phyloP scores from a whole-genome alignment of 306 rosid species.

The Crataegus laevigata region DNA sequence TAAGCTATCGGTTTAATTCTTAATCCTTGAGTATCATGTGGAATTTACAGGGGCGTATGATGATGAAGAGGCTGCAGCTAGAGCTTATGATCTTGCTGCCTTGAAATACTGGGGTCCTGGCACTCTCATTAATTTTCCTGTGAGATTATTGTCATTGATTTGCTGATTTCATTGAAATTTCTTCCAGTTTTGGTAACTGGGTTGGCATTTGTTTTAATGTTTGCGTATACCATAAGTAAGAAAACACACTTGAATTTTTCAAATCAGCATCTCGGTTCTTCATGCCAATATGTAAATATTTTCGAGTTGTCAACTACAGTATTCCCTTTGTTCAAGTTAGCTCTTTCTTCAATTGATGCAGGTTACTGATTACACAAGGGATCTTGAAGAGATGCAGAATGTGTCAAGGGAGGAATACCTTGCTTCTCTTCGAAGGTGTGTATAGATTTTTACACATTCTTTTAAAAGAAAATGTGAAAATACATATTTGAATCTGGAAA shows the following conservation, averaged over 20 bases:
- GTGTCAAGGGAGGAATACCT: slow-evolving; percentile 94
- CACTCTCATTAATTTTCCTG: slow-evolving; percentile 93
- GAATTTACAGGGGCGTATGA: slow-evolving; percentile 76
- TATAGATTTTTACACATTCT: neutral
- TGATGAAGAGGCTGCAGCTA: slow-evolving; percentile 98
- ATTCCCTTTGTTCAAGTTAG: neutral
- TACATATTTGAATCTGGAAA: slow-evolving; percentile 9
- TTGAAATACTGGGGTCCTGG: slow-evolving; percentile 99
- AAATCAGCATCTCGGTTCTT: neutral
- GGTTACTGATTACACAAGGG: slow-evolving; percentile 96
- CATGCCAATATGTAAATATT: neutral
- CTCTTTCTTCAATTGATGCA: slow-evolving; percentile 24
- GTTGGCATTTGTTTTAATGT: neutral
- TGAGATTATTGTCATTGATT: slow-evolving; percentile 32
- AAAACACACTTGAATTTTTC: neutral
- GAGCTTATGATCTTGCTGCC: slow-evolving; percentile 99
- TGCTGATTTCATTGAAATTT: neutral
- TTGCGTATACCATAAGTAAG: neutral
- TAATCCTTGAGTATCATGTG: slow-evolving; percentile 11
- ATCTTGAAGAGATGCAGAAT: slow-evolving; percentile 97
- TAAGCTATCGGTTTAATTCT: neutral
- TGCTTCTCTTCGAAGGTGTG: slow-evolving; percentile 86
- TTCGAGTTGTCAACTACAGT: neutral
- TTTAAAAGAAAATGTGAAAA: neutral
- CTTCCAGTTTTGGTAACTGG: neutral